Evolutionary conservation across 805 yeast species (phyloP).

Genomic region (Kuraishia molischiana): DNA sequence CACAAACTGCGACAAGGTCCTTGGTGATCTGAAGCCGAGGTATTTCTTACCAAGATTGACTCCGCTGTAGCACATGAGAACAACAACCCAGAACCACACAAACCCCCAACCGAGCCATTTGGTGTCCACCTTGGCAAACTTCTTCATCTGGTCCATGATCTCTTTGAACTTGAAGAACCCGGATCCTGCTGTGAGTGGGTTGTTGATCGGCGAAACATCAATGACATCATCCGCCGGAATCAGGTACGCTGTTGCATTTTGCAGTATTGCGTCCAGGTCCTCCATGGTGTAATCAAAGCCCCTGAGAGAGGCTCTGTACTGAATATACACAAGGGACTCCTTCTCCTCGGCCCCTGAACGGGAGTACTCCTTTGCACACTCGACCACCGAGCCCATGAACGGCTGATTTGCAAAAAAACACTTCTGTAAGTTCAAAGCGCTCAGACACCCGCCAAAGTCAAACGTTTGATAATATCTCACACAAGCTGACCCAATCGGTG

Average conservation of each 20-base stretch:
- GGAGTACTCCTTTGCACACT: not conserved
- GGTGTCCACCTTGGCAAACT: not conserved
- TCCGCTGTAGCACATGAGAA: not conserved
- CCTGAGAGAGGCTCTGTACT: not conserved
- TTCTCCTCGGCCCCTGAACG: not conserved
- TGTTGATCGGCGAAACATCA: not conserved
- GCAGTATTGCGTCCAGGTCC: not conserved
- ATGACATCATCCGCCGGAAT: not conserved
- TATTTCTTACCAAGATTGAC: not conserved
- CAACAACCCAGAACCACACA: not conserved
- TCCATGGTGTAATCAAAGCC: not conserved
- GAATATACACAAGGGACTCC: not conserved
- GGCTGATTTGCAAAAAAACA: not conserved
- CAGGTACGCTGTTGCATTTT: not conserved
- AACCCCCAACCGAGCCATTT: not conserved
- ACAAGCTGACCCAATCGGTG: not conserved
- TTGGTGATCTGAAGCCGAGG: not conserved
- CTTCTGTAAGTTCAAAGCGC: not conserved
- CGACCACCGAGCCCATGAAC: not conserved
- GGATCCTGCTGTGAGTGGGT: not conserved
- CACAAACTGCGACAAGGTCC: not conserved
- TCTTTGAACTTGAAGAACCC: not conserved
- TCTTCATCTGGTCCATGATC: not conserved
- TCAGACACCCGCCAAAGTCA: not conserved
- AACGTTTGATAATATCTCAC: not conserved